These are phyloP conservation scores for Keithomyces neogunnii DNA, from an alignment of 2,329 filamentous ascomycete genomes.

Conservation along the genomic window DNA sequence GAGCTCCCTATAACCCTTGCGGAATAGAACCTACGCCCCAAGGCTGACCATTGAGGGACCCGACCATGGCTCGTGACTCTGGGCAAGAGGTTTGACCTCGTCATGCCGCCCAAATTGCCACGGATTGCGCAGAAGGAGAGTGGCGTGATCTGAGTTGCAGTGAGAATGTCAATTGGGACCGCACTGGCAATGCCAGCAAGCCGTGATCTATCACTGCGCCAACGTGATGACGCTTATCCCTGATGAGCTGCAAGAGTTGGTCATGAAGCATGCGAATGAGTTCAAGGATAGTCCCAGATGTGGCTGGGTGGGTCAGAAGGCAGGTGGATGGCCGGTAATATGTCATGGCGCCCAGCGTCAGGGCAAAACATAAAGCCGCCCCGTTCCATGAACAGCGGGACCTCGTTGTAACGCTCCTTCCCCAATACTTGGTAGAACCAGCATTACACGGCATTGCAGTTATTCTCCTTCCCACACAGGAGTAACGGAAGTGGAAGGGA, in stretches of 20 bases:
- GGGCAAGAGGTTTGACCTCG: background rate
- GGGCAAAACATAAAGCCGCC: background rate
- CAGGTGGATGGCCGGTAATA: too few species aligned
- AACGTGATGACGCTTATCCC: too few species aligned
- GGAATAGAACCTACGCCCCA: constrained; percentile 21
- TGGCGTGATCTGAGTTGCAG: background rate
- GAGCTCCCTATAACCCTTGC: constrained; percentile 19
- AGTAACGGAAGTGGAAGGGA: too few species aligned
- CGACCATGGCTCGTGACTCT: background rate
- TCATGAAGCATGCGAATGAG: background rate
- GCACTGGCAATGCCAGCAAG: background rate
- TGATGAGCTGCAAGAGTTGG: background rate
- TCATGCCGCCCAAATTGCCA: background rate
- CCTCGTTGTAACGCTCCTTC: too few species aligned
- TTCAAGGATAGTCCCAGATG: too few species aligned
- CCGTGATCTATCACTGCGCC: background rate
- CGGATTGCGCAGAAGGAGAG: background rate
- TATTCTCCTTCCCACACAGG: too few species aligned
- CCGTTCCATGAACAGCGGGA: too few species aligned
- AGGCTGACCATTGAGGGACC: background rate
- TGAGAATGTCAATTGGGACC: background rate
- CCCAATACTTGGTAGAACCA: too few species aligned
- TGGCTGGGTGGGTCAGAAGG: too few species aligned
- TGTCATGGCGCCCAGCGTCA: too few species aligned
- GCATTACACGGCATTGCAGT: too few species aligned